Evolutionary conservation across 164 flowering plant genomes (phyloP).

Genomic region (Chimonanthus praecox): DNA sequence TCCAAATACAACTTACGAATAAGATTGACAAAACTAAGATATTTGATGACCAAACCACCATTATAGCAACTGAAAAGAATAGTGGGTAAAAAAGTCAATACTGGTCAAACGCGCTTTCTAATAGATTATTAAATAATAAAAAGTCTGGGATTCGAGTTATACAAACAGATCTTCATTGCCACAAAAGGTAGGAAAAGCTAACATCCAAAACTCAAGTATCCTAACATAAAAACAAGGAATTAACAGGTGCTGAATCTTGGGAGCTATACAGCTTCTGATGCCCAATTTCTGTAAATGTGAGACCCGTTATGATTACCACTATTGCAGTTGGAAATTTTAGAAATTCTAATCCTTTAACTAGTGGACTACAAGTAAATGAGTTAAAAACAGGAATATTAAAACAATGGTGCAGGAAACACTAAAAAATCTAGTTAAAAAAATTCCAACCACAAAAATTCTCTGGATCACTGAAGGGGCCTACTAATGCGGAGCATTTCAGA

Average conservation of each 20-base stretch:
- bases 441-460: neutral
- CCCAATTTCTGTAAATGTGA: neutral
- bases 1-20: neutral
- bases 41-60: neutral
- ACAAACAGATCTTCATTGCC: too few relatives aligned
- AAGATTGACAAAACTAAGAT: conserved; percentile 1
- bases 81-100: too few relatives aligned
- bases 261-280: neutral
- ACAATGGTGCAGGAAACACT: neutral
- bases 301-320: neutral
- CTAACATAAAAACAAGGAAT: neutral
- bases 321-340: neutral
- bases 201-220: neutral
- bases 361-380: neutral
- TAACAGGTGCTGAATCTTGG: neutral
- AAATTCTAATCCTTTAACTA: neutral
- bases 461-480: too few relatives aligned
- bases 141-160: too few relatives aligned
- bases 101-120: too few relatives aligned
- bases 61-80: neutral
- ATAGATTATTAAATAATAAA: too few relatives aligned
- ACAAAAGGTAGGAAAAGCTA: too few relatives aligned
- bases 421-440: neutral
- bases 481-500: too few relatives aligned
- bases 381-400: neutral